These are phyloP conservation scores for Taiozyma sp. DNA, from an alignment of 1,139 yeast genomes.

Conservation along the genomic window DNA sequence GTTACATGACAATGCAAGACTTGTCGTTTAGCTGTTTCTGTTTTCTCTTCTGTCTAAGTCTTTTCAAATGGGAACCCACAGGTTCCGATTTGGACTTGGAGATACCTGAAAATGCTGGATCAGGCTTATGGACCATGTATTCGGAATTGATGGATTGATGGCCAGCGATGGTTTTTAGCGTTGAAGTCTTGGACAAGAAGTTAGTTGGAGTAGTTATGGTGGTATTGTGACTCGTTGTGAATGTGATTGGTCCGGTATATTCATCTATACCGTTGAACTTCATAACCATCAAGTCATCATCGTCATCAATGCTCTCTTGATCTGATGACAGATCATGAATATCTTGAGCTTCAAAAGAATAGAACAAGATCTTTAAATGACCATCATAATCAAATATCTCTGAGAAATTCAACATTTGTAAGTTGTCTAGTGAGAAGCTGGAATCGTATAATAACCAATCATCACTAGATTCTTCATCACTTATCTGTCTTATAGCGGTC, in stretches of 20 bases:
- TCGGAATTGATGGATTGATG: slow-evolving; percentile 21
- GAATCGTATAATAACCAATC: slow-evolving; percentile 36
- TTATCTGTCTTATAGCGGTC: slow-evolving; percentile 23
- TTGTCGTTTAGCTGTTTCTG: background rate
- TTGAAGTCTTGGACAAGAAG: slow-evolving; percentile 17
- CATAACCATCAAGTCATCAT: slow-evolving; percentile 21
- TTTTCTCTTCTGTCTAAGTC: background rate
- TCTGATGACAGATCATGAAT: slow-evolving; percentile 1
- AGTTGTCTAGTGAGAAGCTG: slow-evolving; percentile 29
- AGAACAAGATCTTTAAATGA: slow-evolving; percentile 30
- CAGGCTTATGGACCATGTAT: slow-evolving; percentile 19
- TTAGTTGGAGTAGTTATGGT: slow-evolving; percentile 16
- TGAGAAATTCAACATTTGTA: slow-evolving; percentile 29
- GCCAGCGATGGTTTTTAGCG: slow-evolving; percentile 14
- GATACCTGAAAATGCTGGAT: slow-evolving; percentile 13
- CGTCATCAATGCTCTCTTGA: slow-evolving; percentile 3
- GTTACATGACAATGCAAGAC: background rate
- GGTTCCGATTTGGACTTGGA: slow-evolving; percentile 22
- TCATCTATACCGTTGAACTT: slow-evolving; percentile 18
- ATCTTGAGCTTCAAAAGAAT: slow-evolving; percentile 26
- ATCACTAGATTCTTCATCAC: slow-evolving; percentile 25
- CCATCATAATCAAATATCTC: slow-evolving; percentile 27
- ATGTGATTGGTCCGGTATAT: background rate
- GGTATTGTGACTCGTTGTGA: slow-evolving; percentile 11
- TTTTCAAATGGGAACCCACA: background rate